Evolutionary conservation across 2,329 filamentous ascomycete genomes (phyloP).

Genomic region (Ilyonectria sp.): DNA sequence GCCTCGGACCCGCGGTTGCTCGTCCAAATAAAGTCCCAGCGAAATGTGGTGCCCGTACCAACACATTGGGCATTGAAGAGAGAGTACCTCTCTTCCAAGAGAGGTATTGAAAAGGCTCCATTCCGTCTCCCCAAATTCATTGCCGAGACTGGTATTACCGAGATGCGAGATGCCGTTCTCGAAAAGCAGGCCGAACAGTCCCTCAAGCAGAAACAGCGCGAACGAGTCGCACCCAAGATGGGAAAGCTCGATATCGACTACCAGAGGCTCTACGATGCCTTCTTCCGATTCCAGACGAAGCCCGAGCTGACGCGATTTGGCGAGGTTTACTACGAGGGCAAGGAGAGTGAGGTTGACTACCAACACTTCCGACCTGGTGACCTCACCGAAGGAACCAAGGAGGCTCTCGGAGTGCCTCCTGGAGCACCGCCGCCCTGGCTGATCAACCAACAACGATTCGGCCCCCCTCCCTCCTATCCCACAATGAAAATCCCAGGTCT

Average conservation of each 20-base stretch:
- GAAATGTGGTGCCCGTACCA: slow-evolving; percentile 96
- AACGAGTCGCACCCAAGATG: slow-evolving; percentile 95
- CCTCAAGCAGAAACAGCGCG: slow-evolving; percentile 95
- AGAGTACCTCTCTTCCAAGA: slow-evolving; percentile 96
- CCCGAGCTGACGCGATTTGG: slow-evolving; percentile 94
- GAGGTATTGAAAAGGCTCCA: slow-evolving; percentile 94
- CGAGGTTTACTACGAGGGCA: slow-evolving; percentile 99
- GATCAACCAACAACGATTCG: slow-evolving; percentile 95
- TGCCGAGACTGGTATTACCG: slow-evolving; percentile 94
- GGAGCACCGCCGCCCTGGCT: slow-evolving; percentile 97
- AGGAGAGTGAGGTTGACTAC: slow-evolving; percentile 96
- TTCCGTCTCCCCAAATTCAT: slow-evolving; percentile 97
- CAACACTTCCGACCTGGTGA: slow-evolving; percentile 92
- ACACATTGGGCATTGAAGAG: slow-evolving; percentile 96
- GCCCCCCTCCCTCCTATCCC: slow-evolving; percentile 94
- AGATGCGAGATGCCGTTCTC: slow-evolving; percentile 96
- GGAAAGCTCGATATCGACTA: slow-evolving; percentile 99
- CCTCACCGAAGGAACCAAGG: slow-evolving; percentile 88
- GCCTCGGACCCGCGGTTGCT: slow-evolving; percentile 90
- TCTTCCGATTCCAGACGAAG: slow-evolving; percentile 98
- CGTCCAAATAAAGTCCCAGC: slow-evolving; percentile 94
- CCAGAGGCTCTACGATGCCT: slow-evolving; percentile 97
- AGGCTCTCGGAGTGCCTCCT: slow-evolving; percentile 93
- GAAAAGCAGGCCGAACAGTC: slow-evolving; percentile 95
- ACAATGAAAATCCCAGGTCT: slow-evolving; percentile 95